Conservation (phyloP, 1,139 yeast species). For the Zygoascus hellenicus region DNA sequence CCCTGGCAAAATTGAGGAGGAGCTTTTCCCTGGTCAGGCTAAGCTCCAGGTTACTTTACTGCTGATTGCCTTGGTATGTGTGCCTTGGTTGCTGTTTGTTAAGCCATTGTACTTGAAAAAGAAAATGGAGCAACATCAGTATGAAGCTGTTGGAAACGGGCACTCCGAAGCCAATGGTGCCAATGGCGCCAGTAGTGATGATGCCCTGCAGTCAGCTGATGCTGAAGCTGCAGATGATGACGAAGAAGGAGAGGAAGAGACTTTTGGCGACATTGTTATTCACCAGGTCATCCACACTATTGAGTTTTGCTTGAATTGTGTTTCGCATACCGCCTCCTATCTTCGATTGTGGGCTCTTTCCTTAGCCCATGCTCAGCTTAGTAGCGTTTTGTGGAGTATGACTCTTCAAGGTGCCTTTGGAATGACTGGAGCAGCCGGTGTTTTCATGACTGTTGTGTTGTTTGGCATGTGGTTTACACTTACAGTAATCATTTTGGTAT, state of each 20-base stretch:
- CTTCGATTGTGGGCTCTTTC: constrained; percentile 96
- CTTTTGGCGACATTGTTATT: constrained; percentile 89
- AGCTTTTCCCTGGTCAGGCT: constrained; percentile 77
- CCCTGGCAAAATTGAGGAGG: constrained; percentile 85
- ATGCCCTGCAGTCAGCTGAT: constrained; percentile 21
- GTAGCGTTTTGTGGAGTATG: constrained; percentile 94
- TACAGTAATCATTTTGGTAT: constrained; percentile 83
- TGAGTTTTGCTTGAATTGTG: constrained; percentile 95
- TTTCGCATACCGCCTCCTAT: constrained; percentile 96
- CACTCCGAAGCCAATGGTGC: constrained; percentile 21
- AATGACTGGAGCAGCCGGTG: constrained; percentile 62
- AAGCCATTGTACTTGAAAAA: constrained; percentile 75
- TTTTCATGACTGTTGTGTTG: constrained; percentile 63
- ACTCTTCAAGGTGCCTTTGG: constrained; percentile 83
- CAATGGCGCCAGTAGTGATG: constrained; percentile 19
- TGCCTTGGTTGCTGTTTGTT: constrained; percentile 85
- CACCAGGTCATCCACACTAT: constrained; percentile 98
- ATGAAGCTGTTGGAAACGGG: constrained; percentile 28
- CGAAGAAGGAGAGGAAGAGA: constrained; percentile 40
- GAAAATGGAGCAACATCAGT: constrained; percentile 34
- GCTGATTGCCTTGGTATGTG: constrained; percentile 75
- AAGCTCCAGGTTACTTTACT: constrained; percentile 70
- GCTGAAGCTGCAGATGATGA: constrained; percentile 29
- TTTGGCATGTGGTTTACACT: constrained; percentile 94
- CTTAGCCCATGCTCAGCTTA: constrained; percentile 93